A percentile compares a stretch with the other conserved stretches of the same genome.
These are phyloP conservation scores for Dictyostelium firmibasis DNA, from an alignment of 78 protist species.

Conservation along the genomic window DNA sequence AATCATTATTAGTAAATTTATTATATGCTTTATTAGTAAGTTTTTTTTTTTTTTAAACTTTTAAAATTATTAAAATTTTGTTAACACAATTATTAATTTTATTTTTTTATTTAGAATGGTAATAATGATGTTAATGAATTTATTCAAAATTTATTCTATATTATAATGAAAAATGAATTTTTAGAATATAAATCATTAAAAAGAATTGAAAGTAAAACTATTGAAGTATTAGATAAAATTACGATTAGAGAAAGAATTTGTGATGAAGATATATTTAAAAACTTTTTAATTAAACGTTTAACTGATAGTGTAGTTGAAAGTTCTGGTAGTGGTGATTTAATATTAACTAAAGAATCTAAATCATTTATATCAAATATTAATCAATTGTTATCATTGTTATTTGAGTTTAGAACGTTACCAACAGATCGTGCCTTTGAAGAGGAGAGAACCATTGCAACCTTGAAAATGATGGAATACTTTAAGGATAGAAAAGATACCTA, in stretches of 20 bases:
- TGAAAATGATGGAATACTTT: slow-evolving; percentile 85
- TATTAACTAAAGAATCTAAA: background rate
- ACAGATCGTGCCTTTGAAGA: slow-evolving; percentile 74
- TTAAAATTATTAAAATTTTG: background rate
- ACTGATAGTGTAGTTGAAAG: background rate
- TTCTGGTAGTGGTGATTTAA: background rate
- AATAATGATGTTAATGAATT: slow-evolving; percentile 49
- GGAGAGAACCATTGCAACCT: slow-evolving; percentile 81
- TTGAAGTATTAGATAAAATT: slow-evolving; percentile 51
- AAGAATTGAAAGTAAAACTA: slow-evolving; percentile 54
- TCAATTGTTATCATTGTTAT: slow-evolving; percentile 50
- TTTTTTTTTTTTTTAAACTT: background rate
- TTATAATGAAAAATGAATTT: slow-evolving; percentile 33
- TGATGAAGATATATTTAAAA: slow-evolving; percentile 59
- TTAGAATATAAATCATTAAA: slow-evolving; percentile 21
- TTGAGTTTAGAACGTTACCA: slow-evolving; percentile 78
- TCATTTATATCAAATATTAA: slow-evolving; percentile 12
- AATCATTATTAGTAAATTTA: background rate
- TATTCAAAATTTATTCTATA: slow-evolving; percentile 37
- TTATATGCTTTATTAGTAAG: slow-evolving; percentile 16
- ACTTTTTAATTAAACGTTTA: slow-evolving; percentile 9
- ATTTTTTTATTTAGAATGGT: background rate
- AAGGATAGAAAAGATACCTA: slow-evolving; percentile 84
- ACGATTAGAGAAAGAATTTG: slow-evolving; percentile 30
- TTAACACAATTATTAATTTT: too few relatives aligned